Conservation (phyloP, 345 rosid genomes). For the Murraya koenigii region DNA sequence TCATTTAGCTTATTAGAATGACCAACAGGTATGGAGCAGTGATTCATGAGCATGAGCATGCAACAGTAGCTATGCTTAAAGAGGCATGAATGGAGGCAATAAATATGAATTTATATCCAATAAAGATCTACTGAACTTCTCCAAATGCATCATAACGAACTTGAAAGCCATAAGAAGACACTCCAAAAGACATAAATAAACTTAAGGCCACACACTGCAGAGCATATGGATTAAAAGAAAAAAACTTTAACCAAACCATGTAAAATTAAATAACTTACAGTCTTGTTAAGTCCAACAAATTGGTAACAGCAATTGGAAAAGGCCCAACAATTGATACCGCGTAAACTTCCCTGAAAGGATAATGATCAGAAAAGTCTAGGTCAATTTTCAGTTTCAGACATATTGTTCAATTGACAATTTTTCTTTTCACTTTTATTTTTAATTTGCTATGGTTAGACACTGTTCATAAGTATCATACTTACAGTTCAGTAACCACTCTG, state of each 20-base stretch:
- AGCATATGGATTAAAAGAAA: neutral
- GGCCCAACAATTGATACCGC: constrained; percentile 97
- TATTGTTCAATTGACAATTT: neutral
- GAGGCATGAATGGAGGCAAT: neutral
- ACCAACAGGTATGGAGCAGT: neutral
- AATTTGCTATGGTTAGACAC: neutral
- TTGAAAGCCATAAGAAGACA: neutral
- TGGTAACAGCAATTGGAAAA: constrained; percentile 94
- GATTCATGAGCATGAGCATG: neutral
- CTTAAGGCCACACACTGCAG: neutral
- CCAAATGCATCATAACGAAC: neutral
- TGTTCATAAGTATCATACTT: constrained; percentile 8
- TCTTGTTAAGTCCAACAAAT: constrained; percentile 82
- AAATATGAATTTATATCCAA: neutral
- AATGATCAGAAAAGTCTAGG: neutral
- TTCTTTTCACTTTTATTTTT: too few species aligned
- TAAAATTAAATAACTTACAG: constrained; percentile 51
- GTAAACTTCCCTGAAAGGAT: constrained; percentile 76
- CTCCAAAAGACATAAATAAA: neutral
- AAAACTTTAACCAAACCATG: neutral
- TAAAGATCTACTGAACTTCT: neutral
- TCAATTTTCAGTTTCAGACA: neutral
- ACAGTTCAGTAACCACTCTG: constrained; percentile 87
- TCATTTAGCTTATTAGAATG: neutral
- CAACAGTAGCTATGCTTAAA: neutral